These are phyloP conservation scores for Inga oerstediana DNA, from an alignment of 306 rosid species.

Conservation along the genomic window DNA sequence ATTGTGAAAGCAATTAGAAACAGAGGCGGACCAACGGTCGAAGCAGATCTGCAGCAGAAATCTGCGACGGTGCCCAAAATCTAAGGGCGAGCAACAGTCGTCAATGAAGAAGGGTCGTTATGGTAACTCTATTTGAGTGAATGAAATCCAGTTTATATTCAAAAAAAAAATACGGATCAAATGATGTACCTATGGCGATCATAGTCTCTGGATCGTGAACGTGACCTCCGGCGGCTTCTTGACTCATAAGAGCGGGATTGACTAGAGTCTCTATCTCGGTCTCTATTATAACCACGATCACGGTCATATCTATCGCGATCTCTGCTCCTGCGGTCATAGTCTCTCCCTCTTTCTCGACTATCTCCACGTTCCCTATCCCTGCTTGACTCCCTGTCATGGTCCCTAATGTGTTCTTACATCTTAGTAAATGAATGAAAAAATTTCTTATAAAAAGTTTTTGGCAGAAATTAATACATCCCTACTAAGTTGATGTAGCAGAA, in stretches of 20 bases:
- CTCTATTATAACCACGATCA: slow-evolving; percentile 74
- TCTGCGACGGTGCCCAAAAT: no score
- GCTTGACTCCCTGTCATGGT: slow-evolving; percentile 75
- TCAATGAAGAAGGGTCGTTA: no score
- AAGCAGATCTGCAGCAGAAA: no score
- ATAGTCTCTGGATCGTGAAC: slow-evolving; percentile 87
- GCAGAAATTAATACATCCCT: slow-evolving; percentile 33
- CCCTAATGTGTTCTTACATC: slow-evolving; percentile 85
- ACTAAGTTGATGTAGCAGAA: background rate
- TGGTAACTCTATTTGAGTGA: no score
- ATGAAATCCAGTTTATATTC: no score
- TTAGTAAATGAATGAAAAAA: slow-evolving; percentile 28
- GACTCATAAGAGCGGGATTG: slow-evolving; percentile 71
- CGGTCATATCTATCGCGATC: slow-evolving; percentile 91
- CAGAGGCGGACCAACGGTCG: no score
- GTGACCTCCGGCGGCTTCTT: slow-evolving; percentile 80
- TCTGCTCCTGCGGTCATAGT: slow-evolving; percentile 76
- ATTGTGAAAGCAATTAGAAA: no score
- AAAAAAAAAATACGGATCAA: no score
- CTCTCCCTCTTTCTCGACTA: slow-evolving; percentile 80
- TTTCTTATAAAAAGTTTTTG: background rate
- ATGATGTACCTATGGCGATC: slow-evolving; percentile 79
- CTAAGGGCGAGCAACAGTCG: no score
- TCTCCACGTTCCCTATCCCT: slow-evolving; percentile 73
- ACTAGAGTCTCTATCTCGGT: slow-evolving; percentile 71